phyloP scores from a whole-genome alignment of 2,329 filamentous ascomycete genomes.

The Byssochlamys sp. region DNA sequence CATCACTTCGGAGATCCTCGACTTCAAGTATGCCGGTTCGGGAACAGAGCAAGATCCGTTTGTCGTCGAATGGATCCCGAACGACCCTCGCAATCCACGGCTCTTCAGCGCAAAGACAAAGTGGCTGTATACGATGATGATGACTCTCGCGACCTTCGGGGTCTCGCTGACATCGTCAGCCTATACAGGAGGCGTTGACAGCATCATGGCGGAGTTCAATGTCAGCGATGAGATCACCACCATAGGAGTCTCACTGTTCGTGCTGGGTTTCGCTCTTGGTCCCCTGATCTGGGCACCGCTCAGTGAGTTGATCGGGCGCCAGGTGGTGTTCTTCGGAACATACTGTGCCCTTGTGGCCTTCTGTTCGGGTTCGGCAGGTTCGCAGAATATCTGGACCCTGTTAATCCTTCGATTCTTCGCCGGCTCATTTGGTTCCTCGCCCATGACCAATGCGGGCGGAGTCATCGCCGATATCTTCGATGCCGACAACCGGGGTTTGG shows the following conservation, averaged over 20 bases:
- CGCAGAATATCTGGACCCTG: constrained; percentile 19
- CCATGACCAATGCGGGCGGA: constrained; percentile 38
- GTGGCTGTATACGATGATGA: neutral
- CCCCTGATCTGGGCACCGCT: constrained; percentile 35
- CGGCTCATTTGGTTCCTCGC: constrained; percentile 35
- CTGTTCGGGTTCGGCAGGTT: constrained; percentile 37
- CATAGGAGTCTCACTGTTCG: constrained; percentile 39
- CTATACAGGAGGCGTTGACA: neutral
- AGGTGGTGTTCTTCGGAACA: constrained; percentile 36
- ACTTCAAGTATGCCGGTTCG: neutral
- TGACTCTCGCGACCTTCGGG: neutral
- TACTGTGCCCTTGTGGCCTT: constrained; percentile 27
- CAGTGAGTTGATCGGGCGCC: constrained; percentile 38
- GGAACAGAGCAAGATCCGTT: constrained; percentile 1
- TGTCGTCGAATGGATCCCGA: constrained; percentile 1
- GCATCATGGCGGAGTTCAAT: constrained; percentile 3
- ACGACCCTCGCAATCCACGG: constrained; percentile 1
- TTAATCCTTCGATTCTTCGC: constrained; percentile 42
- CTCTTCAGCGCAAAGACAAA: neutral
- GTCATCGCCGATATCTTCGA: constrained; percentile 40
- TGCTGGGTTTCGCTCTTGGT: constrained; percentile 30
- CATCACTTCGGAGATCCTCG: neutral
- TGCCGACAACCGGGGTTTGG: constrained; percentile 32
- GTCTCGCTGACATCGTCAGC: neutral
- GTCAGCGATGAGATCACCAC: constrained; percentile 38